Conservation (phyloP, 805 yeast genomes). For the Wickerhamomyces tratensis region DNA sequence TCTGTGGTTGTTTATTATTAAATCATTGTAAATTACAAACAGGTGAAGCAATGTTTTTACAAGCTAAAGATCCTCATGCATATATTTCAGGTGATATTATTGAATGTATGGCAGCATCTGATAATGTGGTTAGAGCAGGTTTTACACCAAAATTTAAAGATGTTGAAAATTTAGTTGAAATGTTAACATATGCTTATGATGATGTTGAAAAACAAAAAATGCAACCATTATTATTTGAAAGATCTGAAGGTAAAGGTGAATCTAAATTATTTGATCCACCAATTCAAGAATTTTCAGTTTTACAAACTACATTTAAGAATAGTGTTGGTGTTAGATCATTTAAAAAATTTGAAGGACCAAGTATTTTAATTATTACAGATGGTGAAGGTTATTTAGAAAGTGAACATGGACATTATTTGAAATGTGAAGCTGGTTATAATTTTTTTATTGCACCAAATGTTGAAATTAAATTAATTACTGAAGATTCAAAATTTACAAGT, state of each 20-base stretch:
- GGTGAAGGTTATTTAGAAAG: conserved; percentile 60
- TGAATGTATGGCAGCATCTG: conserved; percentile 99
- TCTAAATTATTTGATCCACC: conserved; percentile 85
- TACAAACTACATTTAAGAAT: conserved; percentile 60
- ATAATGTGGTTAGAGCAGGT: conserved; percentile 96
- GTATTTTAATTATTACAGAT: conserved; percentile 73
- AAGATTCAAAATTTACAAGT: conserved; percentile 51
- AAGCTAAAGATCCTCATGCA: conserved; percentile 98
- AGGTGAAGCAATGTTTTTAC: conserved; percentile 95
- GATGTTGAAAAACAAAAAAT: conserved; percentile 91
- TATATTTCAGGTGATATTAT: conserved; percentile 95
- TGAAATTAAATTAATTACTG: conserved; percentile 48
- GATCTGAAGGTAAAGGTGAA: conserved; percentile 58
- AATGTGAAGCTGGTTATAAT: conserved; percentile 63
- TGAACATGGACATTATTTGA: conserved; percentile 26
- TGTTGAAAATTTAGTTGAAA: conserved; percentile 77
- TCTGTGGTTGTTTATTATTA: conserved; percentile 89
- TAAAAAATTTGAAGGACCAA: conserved; percentile 73
- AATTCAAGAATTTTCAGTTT: conserved; percentile 91
- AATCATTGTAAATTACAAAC: conserved; percentile 75
- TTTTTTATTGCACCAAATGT: conserved; percentile 78
- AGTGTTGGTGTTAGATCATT: conserved; percentile 43
- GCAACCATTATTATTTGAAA: conserved; percentile 41
- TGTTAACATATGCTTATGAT: conserved; percentile 84
- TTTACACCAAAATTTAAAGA: conserved; percentile 99